Evolutionary conservation across 345 rosid genomes (phyloP), one percentile per base, ranked within the genome.

Genomic region (Litchi chinensis): DNA sequence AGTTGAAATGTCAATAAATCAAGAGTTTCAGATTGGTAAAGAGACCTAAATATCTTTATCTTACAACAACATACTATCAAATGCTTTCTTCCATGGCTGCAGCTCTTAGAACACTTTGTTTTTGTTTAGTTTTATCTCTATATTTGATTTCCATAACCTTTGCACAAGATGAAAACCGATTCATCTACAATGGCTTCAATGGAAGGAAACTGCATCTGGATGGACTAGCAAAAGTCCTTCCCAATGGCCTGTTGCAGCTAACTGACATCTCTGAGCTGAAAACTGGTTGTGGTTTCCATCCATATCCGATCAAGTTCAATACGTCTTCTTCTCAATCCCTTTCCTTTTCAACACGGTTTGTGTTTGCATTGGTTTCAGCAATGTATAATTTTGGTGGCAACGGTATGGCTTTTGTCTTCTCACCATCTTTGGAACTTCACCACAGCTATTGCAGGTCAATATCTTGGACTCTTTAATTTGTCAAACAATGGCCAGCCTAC

Each of bases 221-320:
- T 32, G 37, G 37, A 32, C 0, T 69, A 5, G 85, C 90, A 7
- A 7, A 0, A 7, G 52, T 46, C 2, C 10, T 7, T 46, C 52
- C 10, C 52, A 46, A 66, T 76, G 95, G 95, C 40, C 88, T 88
- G n/a, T 76, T 89, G 81, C 88, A 88, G 84, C 86, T 92, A 21
- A 89, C 95, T 3, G 88, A 89, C 82, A 78, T 81, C 71, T 79
- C 87, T 0, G 52, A 78, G 60, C 66, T 63, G 8, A 75, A 83
- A 63, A 32, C 18, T 5, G 52, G 52, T 5, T 46, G 5, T 46
- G 52, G 10, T 46, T 46, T 46, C 12, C 52, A 46, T 11, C 8
- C 10, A 46, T 46, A 7, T 8, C 52, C 52, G 8, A 46, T 46
- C 52, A 46, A 46, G 12, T 46, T 46, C 52, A 46, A 46, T 46